These are phyloP conservation scores for Nidula microcarpa DNA, from an alignment of 768 basidiomycete species.

Conservation along the genomic window DNA sequence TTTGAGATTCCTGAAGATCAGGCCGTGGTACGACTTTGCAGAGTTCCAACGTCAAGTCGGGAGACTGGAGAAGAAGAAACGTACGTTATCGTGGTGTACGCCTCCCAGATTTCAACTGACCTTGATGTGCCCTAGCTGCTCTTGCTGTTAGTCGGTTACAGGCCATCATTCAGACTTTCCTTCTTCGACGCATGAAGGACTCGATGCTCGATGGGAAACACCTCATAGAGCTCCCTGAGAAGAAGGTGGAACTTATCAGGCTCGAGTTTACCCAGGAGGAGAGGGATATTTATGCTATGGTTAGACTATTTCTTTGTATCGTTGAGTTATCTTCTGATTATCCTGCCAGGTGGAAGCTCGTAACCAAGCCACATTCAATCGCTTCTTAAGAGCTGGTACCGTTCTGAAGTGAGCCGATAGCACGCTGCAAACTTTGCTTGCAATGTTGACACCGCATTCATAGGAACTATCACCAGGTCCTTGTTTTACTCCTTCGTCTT, in stretches of 20 bases:
- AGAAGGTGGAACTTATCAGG: slow-evolving; percentile 44
- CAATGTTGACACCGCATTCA: background rate
- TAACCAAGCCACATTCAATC: slow-evolving; percentile 62
- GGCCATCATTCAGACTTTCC: slow-evolving; percentile 47
- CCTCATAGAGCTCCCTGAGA: slow-evolving; percentile 62
- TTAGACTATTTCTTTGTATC: slow-evolving; percentile 10
- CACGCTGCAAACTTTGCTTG: background rate
- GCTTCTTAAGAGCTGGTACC: slow-evolving; percentile 56
- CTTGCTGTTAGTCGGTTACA: slow-evolving; percentile 59
- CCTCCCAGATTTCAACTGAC: slow-evolving; percentile 1
- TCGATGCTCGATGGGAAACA: slow-evolving; percentile 62
- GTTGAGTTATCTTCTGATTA: background rate
- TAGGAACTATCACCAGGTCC: slow-evolving; percentile 56
- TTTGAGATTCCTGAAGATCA: slow-evolving; percentile 37
- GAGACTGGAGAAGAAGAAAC: slow-evolving; percentile 43
- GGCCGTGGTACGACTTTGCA: slow-evolving; percentile 45
- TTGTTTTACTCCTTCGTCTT: slow-evolving; percentile 48
- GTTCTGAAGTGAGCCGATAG: slow-evolving; percentile 52
- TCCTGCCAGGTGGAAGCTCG: slow-evolving; percentile 43
- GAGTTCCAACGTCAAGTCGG: slow-evolving; percentile 37
- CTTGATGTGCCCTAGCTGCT: slow-evolving; percentile 25
- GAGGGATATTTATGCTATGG: slow-evolving; percentile 58
- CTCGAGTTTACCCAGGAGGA: slow-evolving; percentile 63
- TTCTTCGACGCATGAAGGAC: slow-evolving; percentile 63
- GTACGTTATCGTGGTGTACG: slow-evolving; percentile 27